phyloP scores from a whole-genome alignment of 2,329 filamentous ascomycete species.

The Verticillium nubilum region DNA sequence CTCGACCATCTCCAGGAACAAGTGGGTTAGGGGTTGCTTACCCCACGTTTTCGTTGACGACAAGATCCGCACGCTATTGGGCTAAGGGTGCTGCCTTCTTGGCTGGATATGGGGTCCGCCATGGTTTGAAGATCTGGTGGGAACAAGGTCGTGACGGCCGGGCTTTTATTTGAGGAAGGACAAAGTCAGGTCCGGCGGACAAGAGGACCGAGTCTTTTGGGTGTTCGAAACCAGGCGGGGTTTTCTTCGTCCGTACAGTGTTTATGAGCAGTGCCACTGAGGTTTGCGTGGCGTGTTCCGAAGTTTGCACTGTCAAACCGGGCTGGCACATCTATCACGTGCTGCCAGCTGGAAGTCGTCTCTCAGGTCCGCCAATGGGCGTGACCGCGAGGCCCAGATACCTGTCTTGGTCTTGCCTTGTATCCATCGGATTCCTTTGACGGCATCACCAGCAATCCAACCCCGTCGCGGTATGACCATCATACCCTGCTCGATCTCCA shows the following conservation, averaged over 20 bases:
- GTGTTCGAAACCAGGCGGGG: slow-evolving; percentile 8
- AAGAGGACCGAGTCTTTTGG: neutral
- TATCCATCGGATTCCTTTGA: neutral
- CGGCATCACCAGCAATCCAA: neutral
- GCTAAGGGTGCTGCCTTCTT: slow-evolving; percentile 8
- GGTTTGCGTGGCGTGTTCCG: neutral
- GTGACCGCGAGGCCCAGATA: too few species aligned
- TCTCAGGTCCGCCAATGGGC: neutral
- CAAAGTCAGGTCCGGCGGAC: neutral
- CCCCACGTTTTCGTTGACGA: slow-evolving; percentile 25
- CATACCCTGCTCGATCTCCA: neutral
- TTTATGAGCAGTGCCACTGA: neutral
- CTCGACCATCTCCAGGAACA: neutral
- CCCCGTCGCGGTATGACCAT: neutral
- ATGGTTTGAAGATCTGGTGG: neutral
- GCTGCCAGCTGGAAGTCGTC: neutral
- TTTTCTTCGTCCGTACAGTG: slow-evolving; percentile 19
- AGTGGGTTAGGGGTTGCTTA: slow-evolving; percentile 6
- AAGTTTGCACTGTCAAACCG: neutral
- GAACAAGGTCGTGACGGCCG: neutral
- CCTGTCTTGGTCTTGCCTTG: neutral
- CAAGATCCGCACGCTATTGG: slow-evolving; percentile 27
- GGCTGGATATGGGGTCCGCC: neutral
- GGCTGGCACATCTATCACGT: neutral
- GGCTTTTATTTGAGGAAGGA: neutral